A percentile compares a stretch with the other conserved stretches of the same genome.
These are phyloP conservation scores for Tetratostichococcus sp. DNA, from an alignment of 139 green algal genomes.

Conservation along the genomic window DNA sequence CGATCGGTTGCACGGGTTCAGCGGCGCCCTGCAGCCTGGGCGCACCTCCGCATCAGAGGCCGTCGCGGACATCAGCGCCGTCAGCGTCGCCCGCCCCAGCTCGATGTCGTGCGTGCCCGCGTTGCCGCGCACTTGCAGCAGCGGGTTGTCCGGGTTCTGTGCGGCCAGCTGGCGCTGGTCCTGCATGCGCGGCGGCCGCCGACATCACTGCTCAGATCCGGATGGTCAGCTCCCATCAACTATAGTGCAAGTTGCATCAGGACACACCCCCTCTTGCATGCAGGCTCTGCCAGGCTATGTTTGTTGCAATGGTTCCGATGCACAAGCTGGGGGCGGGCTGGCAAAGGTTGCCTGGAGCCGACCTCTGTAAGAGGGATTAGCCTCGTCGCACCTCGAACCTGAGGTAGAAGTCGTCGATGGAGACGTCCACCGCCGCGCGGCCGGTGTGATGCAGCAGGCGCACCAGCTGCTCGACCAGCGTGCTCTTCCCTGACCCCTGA, in stretches of 20 bases:
- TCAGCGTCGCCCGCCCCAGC: conserved; percentile 71
- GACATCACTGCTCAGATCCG: no score
- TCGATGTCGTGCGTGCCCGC: conserved; percentile 90
- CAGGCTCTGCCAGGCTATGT: no score
- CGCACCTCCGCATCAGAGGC: neutral
- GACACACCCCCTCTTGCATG: no score
- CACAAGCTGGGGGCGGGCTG: no score
- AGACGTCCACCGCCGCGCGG: conserved; percentile 65
- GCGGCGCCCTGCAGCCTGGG: no score
- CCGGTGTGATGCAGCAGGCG: conserved; percentile 66
- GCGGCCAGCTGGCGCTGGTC: neutral
- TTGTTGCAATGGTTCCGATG: no score
- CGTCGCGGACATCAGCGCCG: conserved; percentile 31
- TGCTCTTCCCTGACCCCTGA: conserved; percentile 96
- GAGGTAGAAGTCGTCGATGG: conserved; percentile 99
- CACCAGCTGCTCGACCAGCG: conserved; percentile 86
- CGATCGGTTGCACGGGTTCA: no score
- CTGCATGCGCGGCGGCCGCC: no score
- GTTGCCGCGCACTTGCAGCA: conserved; percentile 90
- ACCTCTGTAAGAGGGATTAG: neutral
- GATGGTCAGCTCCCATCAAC: no score
- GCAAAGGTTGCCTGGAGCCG: no score
- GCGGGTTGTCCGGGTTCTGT: conserved; percentile 60
- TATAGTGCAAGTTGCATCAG: no score
- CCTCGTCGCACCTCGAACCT: conserved; percentile 25